Base-by-base conservation (phyloP, 139 green algal species). In the Microglena sp. region DNA sequence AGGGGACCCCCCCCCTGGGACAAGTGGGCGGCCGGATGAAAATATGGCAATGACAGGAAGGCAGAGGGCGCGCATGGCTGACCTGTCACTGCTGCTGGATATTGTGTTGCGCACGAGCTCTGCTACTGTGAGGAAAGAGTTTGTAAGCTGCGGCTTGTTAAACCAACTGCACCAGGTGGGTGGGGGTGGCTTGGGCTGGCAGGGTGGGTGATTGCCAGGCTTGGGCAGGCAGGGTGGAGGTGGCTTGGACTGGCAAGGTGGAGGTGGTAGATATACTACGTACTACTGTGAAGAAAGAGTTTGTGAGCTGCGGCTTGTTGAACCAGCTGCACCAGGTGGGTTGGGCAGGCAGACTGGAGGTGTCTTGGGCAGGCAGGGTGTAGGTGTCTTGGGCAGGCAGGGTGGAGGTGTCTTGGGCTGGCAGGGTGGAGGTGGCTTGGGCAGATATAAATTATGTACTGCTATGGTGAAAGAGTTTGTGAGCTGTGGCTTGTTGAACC, bases 31-130 rank as follows among this genome's bases (percentile, higher is more conserved):
- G n/a, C n/a, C n/a, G n/a, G n/a, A n/a, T n/a, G n/a, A n/a, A n/a
- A n/a, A n/a, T n/a, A n/a, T n/a, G n/a, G n/a, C n/a, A n/a, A 63
- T 89, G 45, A 82, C 70, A 4, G 67, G 78, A 0, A 80, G 86
- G 35, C 88, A 94, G 74, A 72, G 83, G 1, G 88, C 89, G 0
- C 86, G 88, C 55, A 79, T 95, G 69, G 87, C 85, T 5, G 89
- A 96, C 77, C 57, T 95, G 33, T 87, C 77, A 26, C 80, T 96
- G 75, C 77, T 96, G 60, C 73, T 96, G 60, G 86, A 96, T 24
- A 82, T 91, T 5, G 74, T 96, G 8, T 59, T 93, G 1, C 86
- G 87, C 55, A 92, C 85, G 33, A 79, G 24, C 55, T 74, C 60
- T 6, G 60, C 66, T 1, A 77, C 60, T 2, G 68, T 77, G 2